phyloP scores from a whole-genome alignment of 306 rosid species.

The Echinosophora koreensis region DNA sequence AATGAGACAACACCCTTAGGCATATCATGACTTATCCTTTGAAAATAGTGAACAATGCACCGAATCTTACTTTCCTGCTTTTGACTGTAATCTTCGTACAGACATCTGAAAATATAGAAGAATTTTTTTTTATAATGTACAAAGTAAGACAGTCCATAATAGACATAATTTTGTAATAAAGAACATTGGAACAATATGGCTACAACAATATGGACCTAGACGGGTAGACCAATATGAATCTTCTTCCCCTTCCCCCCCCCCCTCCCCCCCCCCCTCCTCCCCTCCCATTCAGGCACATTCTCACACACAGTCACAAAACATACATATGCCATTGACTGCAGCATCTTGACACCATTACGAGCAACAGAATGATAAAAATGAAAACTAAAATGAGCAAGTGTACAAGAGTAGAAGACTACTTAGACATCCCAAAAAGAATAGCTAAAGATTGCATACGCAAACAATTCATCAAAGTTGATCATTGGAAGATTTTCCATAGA shows the following conservation, averaged over 20 bases:
- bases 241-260: too few relatives aligned
- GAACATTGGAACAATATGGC: background rate
- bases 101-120: slow-evolving; percentile 65
- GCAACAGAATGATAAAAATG: slow-evolving; percentile 36
- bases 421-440: slow-evolving; percentile 18
- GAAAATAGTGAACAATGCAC: slow-evolving; percentile 87
- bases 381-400: slow-evolving; percentile 19
- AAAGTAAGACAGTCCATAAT: slow-evolving; percentile 32
- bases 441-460: slow-evolving; percentile 69
- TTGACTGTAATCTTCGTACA: slow-evolving; percentile 61
- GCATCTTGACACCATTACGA: slow-evolving; percentile 26
- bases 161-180: background rate
- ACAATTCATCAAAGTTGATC: slow-evolving; percentile 79
- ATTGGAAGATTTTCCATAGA: slow-evolving; percentile 61
- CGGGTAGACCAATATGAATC: background rate
- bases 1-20: slow-evolving; percentile 80
- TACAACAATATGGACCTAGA: background rate
- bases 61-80: slow-evolving; percentile 83
- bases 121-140: background rate
- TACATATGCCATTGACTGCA: background rate
- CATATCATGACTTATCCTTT: slow-evolving; percentile 71
- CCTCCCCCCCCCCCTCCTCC: background rate
- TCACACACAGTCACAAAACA: background rate
- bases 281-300: slow-evolving; percentile 5
- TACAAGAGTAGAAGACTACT: slow-evolving; percentile 17